Base-by-base conservation (phyloP, 176 grass and related monocot species). In the Melocanna baccifera region DNA sequence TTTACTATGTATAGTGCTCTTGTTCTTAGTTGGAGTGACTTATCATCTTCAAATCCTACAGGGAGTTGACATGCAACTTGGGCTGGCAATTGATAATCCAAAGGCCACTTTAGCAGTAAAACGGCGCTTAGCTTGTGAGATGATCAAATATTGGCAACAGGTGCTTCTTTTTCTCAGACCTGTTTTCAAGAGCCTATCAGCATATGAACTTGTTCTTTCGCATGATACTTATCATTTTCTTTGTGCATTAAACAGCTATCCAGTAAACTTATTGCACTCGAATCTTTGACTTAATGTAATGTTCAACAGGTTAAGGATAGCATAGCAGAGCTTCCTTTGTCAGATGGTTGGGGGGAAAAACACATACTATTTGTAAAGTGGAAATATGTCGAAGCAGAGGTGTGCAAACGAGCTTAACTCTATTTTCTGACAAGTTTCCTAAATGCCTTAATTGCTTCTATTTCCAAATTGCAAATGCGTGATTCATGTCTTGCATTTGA, bases 101-200 rank as follows among this genome's bases (percentile, higher is more conserved):
- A 97, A 93, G 78, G 94, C 94, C 32, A 97, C 89, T 42, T 77
- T 93, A 80, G 89, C 94, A 77, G 94, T 97, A 53, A 97, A 97
- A 90, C 76, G 91, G 34, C 87, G 91, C 50, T 86, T 97, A 72
- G 91, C 94, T 68, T 97, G 94, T 51, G 91, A 97, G 78, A 93
- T 97, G 91, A 67, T 90, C 48, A 97, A 91, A 26, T 97, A 93
- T 52, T 97, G 94, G 91, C 73, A 91, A 66, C 94, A 97, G 90
- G 94, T 97, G 75, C 28, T 79, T 79, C 26, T 63, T 47, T 72
- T 70, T 67, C 66, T 67, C 55, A 69, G 41, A 79, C 15, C 25
- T 65, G 20, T 72, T 70, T 39, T 86, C 15, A 78, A 72, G 18
- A 30, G 32, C 23, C 20, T 25, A 71, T 51, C 40, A 28, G 42